Evolutionary conservation across 805 yeast species (phyloP).

Genomic region (Kregervanrija pseudodelftensis): DNA sequence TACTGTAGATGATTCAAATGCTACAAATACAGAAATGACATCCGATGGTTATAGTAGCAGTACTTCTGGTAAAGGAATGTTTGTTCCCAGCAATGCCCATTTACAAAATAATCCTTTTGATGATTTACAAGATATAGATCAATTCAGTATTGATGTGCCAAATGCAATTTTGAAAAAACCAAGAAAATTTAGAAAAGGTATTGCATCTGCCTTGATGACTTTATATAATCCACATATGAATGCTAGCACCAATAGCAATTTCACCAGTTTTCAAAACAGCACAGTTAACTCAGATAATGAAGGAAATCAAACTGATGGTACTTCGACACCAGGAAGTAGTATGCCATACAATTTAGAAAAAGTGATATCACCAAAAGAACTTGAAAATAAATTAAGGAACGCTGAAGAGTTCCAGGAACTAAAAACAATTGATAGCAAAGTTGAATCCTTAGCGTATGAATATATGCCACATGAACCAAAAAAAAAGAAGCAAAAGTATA

Average conservation of each 20-base stretch:
- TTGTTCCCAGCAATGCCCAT: slow-evolving; percentile 7
- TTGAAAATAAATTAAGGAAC: too few species aligned
- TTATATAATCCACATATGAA: slow-evolving; percentile 43
- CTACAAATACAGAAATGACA: slow-evolving; percentile 19
- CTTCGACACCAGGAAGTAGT: too few species aligned
- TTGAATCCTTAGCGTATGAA: slow-evolving; percentile 2
- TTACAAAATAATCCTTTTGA: slow-evolving; percentile 18
- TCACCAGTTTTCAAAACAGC: too few species aligned
- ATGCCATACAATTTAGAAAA: too few species aligned
- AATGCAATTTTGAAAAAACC: slow-evolving; percentile 39
- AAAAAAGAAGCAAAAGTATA: not conserved
- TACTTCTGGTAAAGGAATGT: not conserved
- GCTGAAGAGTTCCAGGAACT: slow-evolving; percentile 9
- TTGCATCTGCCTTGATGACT: slow-evolving; percentile 67
- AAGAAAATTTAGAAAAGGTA: slow-evolving; percentile 73
- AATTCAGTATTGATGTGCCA: slow-evolving; percentile 37
- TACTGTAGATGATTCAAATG: not conserved
- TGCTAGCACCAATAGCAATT: slow-evolving; percentile 20
- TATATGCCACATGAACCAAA: slow-evolving; percentile 2
- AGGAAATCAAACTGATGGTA: not conserved
- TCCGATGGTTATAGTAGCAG: slow-evolving; percentile 18
- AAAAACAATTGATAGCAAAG: too few species aligned
- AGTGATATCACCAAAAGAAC: too few species aligned
- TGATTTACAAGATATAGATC: slow-evolving; percentile 16
- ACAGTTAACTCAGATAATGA: not conserved